Conservation (phyloP, 164 flowering plant species). For the Malania oleifera region DNA sequence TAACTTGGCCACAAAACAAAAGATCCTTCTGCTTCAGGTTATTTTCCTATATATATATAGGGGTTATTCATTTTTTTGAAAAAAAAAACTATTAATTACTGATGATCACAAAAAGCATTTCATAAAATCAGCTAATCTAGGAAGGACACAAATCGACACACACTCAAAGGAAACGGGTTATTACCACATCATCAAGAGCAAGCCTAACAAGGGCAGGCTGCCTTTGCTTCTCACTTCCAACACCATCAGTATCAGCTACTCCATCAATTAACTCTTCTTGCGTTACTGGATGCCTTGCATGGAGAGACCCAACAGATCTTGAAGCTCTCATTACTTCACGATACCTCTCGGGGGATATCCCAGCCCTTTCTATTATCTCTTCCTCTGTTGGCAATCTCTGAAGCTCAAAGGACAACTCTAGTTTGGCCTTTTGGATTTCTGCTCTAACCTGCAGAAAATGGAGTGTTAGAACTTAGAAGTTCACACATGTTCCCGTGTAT, state of each 20-base stretch:
- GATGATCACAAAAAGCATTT: no score
- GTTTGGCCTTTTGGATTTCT: slow-evolving; percentile 71
- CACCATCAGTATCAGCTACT: slow-evolving; percentile 67
- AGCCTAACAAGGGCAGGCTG: slow-evolving; percentile 89
- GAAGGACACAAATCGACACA: background rate
- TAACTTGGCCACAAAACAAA: no score
- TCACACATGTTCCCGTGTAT: no score
- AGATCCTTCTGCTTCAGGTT: no score
- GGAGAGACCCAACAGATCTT: slow-evolving; percentile 70
- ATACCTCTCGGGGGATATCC: slow-evolving; percentile 77
- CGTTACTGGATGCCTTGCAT: slow-evolving; percentile 60
- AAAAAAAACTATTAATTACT: no score
- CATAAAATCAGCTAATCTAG: no score
- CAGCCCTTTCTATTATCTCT: slow-evolving; percentile 63
- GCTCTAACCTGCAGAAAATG: slow-evolving; percentile 57
- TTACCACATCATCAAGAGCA: slow-evolving; percentile 99
- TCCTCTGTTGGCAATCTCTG: slow-evolving; percentile 73
- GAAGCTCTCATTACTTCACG: slow-evolving; percentile 71
- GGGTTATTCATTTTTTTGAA: no score
- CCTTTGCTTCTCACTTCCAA: slow-evolving; percentile 55
- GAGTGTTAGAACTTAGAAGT: no score
- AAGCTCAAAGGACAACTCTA: slow-evolving; percentile 54
- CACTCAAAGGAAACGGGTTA: background rate
- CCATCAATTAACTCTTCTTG: slow-evolving; percentile 83
- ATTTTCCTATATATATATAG: no score